These are phyloP conservation scores for Capsicum pubescens DNA, from an alignment of 257 asterid genomes.

Conservation along the genomic window DNA sequence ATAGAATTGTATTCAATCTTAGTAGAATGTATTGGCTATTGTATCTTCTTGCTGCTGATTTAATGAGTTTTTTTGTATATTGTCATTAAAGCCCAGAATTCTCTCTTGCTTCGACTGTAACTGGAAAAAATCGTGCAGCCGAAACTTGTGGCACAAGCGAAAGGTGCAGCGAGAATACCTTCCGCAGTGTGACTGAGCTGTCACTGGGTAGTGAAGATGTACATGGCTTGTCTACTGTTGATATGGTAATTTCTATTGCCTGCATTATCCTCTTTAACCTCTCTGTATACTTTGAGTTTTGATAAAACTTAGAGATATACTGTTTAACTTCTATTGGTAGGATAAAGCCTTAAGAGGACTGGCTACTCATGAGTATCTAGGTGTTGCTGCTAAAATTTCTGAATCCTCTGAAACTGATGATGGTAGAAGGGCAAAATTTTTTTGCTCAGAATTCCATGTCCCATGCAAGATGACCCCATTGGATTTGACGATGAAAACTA, in stretches of 20 bases:
- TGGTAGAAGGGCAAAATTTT: slow-evolving; percentile 38
- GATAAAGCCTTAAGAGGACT: slow-evolving; percentile 83
- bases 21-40: slow-evolving; percentile 5
- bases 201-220: slow-evolving; percentile 54
- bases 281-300: slow-evolving; percentile 33
- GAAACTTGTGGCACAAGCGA: slow-evolving; percentile 45
- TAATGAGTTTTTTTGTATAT: slow-evolving; percentile 10
- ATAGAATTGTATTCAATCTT: slow-evolving; percentile 13
- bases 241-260: slow-evolving; percentile 63
- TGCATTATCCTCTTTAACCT: slow-evolving; percentile 22
- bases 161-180: slow-evolving; percentile 50
- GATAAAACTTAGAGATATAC: slow-evolving; percentile 12
- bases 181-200: slow-evolving; percentile 57
- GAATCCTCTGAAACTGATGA: slow-evolving; percentile 48
- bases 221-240: slow-evolving; percentile 55
- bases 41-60: neutral
- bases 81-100: slow-evolving; percentile 43
- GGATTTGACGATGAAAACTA: slow-evolving; percentile 87
- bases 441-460: slow-evolving; percentile 57
- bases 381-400: slow-evolving; percentile 45
- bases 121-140: slow-evolving; percentile 39
- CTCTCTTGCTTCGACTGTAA: slow-evolving; percentile 48
- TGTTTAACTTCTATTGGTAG: slow-evolving; percentile 44
- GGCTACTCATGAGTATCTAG: slow-evolving; percentile 60
- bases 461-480: slow-evolving; percentile 71